Conservation (phyloP, 176 grass and related monocot genomes). For the Triticum urartu region DNA sequence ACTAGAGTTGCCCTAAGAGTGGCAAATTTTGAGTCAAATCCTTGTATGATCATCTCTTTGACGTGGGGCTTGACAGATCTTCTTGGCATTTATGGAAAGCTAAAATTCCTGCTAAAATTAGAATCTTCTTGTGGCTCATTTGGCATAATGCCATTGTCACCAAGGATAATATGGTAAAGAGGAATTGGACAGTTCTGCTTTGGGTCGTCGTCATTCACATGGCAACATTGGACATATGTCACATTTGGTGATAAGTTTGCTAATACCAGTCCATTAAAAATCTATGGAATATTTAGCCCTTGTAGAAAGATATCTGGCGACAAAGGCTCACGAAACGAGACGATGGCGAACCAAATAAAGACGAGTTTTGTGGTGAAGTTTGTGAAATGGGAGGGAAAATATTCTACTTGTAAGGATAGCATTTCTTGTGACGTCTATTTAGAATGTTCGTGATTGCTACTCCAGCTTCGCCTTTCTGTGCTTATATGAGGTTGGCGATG, state of each 20-base stretch:
- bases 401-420: constrained; percentile 9
- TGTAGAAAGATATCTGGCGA: not conserved
- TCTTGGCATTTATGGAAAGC: too few relatives aligned
- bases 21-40: too few relatives aligned
- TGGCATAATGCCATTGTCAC: too few relatives aligned
- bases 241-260: not conserved
- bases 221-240: not conserved
- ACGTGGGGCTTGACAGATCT: too few relatives aligned
- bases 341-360: not conserved
- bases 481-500: not conserved
- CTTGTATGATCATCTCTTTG: too few relatives aligned
- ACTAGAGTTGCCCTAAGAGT: too few relatives aligned
- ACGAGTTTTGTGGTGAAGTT: not conserved
- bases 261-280: constrained; percentile 22
- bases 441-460: not conserved
- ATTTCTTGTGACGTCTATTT: not conserved
- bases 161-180: too few relatives aligned
- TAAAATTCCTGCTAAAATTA: too few relatives aligned
- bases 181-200: too few relatives aligned
- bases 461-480: not conserved
- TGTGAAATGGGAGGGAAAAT: constrained; percentile 11
- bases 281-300: constrained; percentile 43
- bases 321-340: not conserved
- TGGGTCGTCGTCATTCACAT: too few relatives aligned
- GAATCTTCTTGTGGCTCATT: too few relatives aligned